Conservation (phyloP, 2,329 filamentous ascomycete genomes). For the Acrocalymma vagum region DNA sequence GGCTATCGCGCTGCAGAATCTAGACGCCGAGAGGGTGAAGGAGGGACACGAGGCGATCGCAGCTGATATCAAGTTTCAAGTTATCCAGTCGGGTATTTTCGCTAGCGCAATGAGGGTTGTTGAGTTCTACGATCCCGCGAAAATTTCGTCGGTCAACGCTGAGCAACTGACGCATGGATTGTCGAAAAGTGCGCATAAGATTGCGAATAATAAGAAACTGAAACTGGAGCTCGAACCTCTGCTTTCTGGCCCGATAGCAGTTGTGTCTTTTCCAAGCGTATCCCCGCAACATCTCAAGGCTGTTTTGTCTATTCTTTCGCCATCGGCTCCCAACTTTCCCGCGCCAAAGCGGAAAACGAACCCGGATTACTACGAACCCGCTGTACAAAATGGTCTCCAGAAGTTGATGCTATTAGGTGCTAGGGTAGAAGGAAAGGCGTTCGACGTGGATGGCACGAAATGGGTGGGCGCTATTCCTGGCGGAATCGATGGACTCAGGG, state of each 20-base stretch:
- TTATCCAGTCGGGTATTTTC: constrained; percentile 90
- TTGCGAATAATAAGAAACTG: constrained; percentile 59
- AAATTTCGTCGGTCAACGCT: constrained; percentile 24
- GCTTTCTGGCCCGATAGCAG: constrained; percentile 80
- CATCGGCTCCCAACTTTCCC: constrained; percentile 73
- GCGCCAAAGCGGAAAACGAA: constrained; percentile 78
- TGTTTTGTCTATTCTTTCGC: constrained; percentile 79
- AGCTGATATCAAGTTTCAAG: constrained; percentile 76
- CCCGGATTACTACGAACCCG: constrained; percentile 81
- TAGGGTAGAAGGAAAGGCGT: constrained; percentile 83
- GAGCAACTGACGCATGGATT: constrained; percentile 67
- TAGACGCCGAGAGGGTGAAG: constrained; percentile 76
- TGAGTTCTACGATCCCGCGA: constrained; percentile 72
- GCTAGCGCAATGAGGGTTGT: constrained; percentile 83
- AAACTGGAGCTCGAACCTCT: constrained; percentile 75
- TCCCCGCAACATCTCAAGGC: constrained; percentile 85
- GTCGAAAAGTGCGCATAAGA: constrained; percentile 62
- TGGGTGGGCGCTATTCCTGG: constrained; percentile 82
- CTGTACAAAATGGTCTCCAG: constrained; percentile 81
- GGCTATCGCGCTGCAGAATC: constrained; percentile 65
- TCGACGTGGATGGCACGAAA: constrained; percentile 75
- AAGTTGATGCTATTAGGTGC: constrained; percentile 90
- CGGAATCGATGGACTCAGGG: constrained; percentile 80
- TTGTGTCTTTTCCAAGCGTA: constrained; percentile 81
- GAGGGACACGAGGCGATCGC: constrained; percentile 59